phyloP scores from a whole-genome alignment of 495 filamentous ascomycete genomes.

The Podospora pseudopauciseta region DNA sequence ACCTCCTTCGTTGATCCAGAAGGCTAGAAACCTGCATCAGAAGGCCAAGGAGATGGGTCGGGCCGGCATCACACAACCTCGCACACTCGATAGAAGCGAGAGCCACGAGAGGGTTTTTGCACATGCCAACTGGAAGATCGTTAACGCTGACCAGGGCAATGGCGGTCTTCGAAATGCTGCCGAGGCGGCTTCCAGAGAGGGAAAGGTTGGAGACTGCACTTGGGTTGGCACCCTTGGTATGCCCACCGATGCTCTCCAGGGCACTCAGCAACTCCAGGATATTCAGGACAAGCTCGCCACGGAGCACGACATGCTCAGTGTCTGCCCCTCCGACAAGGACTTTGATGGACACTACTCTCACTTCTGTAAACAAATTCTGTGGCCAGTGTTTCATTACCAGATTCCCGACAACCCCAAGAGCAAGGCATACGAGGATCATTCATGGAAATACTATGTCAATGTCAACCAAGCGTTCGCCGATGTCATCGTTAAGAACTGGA shows the following conservation, averaged over 20 bases:
- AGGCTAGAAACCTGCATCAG: constrained; percentile 49
- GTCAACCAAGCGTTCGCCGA: constrained; percentile 89
- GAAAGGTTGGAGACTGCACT: constrained; percentile 62
- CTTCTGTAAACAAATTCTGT: constrained; percentile 87
- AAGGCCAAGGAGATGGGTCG: constrained; percentile 49
- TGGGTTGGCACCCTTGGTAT: constrained; percentile 91
- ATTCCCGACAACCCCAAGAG: constrained; percentile 95
- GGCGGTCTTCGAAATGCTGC: constrained; percentile 85
- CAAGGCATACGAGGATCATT: constrained; percentile 95
- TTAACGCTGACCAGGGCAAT: constrained; percentile 82
- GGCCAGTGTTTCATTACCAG: constrained; percentile 93
- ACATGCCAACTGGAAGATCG: constrained; percentile 72
- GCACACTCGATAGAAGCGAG: constrained; percentile 42
- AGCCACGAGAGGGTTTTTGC: constrained; percentile 64
- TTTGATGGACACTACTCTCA: constrained; percentile 90
- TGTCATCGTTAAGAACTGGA: constrained; percentile 83
- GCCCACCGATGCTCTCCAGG: constrained; percentile 75
- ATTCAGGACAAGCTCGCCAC: constrained; percentile 75
- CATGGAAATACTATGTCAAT: constrained; percentile 88
- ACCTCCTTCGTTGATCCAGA: constrained; percentile 67
- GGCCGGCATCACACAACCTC: constrained; percentile 46
- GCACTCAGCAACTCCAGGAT: constrained; percentile 64
- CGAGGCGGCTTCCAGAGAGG: constrained; percentile 64
- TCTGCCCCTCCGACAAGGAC: constrained; percentile 81
- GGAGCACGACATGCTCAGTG: constrained; percentile 74